Percentiles rank a stretch among this genome's conserved stretches.
Evolutionary conservation across 345 rosid genomes (phyloP).

Genomic region (Orychophragmus violaceus): DNA sequence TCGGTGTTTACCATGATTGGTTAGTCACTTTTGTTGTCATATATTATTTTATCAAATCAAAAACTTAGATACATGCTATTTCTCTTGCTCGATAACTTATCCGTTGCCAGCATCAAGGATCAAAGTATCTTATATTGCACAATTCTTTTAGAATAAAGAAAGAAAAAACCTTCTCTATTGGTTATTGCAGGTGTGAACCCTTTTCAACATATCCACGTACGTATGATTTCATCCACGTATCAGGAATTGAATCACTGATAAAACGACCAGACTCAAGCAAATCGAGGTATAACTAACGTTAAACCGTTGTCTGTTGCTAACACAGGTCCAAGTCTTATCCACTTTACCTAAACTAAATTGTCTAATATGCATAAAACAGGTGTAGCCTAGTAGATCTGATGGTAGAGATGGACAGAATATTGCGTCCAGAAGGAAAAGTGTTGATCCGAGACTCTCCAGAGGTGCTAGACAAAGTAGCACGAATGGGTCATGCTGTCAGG

Average conservation of each 20-base stretch:
- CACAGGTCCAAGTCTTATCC: not conserved
- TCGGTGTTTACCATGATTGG: constrained; percentile 87
- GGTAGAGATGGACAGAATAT: constrained; percentile 85
- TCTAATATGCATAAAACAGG: constrained; percentile 38
- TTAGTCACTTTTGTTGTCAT: constrained; percentile 29
- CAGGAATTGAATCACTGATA: constrained; percentile 72
- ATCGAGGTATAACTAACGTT: constrained; percentile 35
- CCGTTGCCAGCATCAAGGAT: not conserved
- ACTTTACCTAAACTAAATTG: not conserved
- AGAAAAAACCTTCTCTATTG: not conserved
- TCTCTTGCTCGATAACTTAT: not conserved
- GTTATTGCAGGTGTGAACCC: constrained; percentile 84
- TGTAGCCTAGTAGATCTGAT: constrained; percentile 79
- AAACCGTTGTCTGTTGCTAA: not conserved
- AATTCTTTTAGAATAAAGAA: too few species aligned
- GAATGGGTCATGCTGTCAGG: constrained; percentile 59
- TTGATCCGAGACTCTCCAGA: constrained; percentile 76
- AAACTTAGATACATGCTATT: not conserved
- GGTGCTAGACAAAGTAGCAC: constrained; percentile 60
- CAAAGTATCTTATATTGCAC: not conserved
- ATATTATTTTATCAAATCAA: not conserved
- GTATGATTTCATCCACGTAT: constrained; percentile 82
- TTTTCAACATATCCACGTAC: constrained; percentile 97
- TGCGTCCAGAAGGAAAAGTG: constrained; percentile 84
- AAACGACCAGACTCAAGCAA: constrained; percentile 42